phyloP scores from a whole-genome alignment of 495 filamentous ascomycete genomes.

The Cairneyella variabilis region DNA sequence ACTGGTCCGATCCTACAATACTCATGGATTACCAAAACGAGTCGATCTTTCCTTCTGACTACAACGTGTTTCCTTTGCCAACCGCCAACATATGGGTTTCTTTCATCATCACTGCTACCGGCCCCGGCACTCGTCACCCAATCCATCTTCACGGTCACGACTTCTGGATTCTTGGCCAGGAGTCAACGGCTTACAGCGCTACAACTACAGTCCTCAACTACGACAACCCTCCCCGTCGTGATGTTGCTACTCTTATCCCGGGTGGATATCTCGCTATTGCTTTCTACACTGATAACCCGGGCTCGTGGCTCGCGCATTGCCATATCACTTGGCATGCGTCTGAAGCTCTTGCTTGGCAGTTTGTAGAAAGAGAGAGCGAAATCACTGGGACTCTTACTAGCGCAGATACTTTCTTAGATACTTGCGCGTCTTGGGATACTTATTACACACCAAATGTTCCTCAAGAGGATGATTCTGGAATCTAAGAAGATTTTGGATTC shows the following conservation, averaged over 20 bases:
- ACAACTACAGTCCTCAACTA: slow-evolving; percentile 30
- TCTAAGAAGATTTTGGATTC: slow-evolving; percentile 10
- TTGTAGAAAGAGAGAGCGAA: slow-evolving; percentile 41
- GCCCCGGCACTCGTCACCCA: slow-evolving; percentile 43
- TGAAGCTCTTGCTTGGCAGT: slow-evolving; percentile 55
- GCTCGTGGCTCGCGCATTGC: slow-evolving; percentile 45
- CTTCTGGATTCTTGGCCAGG: slow-evolving; percentile 50
- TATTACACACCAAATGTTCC: slow-evolving; percentile 18
- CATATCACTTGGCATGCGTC: slow-evolving; percentile 54
- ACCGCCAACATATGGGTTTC: slow-evolving; percentile 43
- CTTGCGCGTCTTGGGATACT: slow-evolving; percentile 31
- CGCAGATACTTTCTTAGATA: slow-evolving; percentile 28
- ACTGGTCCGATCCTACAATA: slow-evolving; percentile 35
- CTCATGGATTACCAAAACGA: neutral
- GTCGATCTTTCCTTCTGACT: slow-evolving; percentile 18
- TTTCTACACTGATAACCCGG: slow-evolving; percentile 45
- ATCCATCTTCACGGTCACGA: slow-evolving; percentile 61
- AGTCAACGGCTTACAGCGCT: slow-evolving; percentile 12
- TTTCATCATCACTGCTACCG: slow-evolving; percentile 25
- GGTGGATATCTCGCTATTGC: slow-evolving; percentile 43
- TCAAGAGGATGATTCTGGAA: slow-evolving; percentile 30
- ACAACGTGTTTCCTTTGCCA: slow-evolving; percentile 36
- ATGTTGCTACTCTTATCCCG: slow-evolving; percentile 46
- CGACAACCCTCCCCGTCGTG: slow-evolving; percentile 50
- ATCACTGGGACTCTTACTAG: slow-evolving; percentile 27